phyloP scores from a whole-genome alignment of 106 monocot species.

The Dendrobium officinale region DNA sequence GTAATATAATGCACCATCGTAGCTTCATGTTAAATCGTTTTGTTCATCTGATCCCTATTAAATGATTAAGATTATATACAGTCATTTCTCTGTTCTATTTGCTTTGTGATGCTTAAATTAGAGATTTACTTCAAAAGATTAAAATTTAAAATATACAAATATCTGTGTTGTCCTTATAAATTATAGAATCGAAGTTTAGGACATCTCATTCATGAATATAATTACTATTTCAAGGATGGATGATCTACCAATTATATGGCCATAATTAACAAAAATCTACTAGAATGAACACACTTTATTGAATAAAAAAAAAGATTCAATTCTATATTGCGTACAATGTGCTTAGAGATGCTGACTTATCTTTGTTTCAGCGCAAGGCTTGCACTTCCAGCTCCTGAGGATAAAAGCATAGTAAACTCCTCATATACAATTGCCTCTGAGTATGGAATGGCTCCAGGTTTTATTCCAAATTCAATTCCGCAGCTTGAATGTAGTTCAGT shows the following conservation, averaged over 20 bases:
- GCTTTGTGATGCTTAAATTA: background rate
- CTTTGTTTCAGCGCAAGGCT: slow-evolving; percentile 17
- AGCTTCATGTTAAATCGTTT: background rate
- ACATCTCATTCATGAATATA: background rate
- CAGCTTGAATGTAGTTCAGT: slow-evolving; percentile 5
- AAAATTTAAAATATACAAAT: background rate
- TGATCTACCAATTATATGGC: background rate
- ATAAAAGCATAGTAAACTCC: slow-evolving; percentile 11
- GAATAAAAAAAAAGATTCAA: background rate
- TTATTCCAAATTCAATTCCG: background rate
- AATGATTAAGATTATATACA: background rate
- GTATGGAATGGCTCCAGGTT: background rate
- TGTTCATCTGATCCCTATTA: background rate
- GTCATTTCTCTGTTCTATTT: background rate
- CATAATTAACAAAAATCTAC: background rate
- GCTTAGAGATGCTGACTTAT: background rate
- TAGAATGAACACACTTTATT: background rate
- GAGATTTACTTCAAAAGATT: background rate
- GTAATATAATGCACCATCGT: background rate
- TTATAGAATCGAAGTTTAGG: background rate
- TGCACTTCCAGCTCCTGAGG: slow-evolving; percentile 22
- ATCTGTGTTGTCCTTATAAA: background rate
- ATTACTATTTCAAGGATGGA: background rate
- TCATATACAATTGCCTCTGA: background rate
- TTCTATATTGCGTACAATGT: background rate